Evolutionary conservation across 768 basidiomycete species (phyloP), one percentile per base, ranked within the genome.

Genomic region (Mrakia frigida): DNA sequence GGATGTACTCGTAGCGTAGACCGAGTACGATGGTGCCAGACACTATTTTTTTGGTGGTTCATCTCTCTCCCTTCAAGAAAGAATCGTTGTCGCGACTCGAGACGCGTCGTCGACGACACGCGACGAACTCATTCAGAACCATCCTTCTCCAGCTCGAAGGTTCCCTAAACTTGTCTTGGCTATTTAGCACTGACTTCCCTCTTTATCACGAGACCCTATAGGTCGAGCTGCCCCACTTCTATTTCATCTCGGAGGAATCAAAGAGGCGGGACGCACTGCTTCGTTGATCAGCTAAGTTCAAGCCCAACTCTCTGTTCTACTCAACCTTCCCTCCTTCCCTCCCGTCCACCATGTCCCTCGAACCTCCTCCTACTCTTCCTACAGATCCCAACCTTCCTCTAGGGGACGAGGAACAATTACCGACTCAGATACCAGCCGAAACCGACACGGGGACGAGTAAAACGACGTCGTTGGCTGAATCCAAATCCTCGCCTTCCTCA

Each of bases 1-100:
- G 63, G 1, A 74, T 74, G 74, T 74, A 74, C 52, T 74, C 74
- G 2, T 74, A 31, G 65, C 6, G 21, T 21, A 31, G 18, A 6
- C 11, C 21, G 56, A 25, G 37, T 13, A 6, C 6, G 31, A n/a
- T 53, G 10, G 33, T 35, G 9, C 28, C 31, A 72, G 37, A 21
- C 63, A 39, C 5, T 33, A 28, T 5, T 11, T 7, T 65, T 7
- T 7, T 46, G 18, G 43, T 9, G 43, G 18, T 46, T 18, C 18
- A 46, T 16, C 5, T 52, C 50, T 5, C 16, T 23, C 50, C 50
- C 16, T 18, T 41, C 6, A 11, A 41, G 39, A 41, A 11, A 41
- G 5, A 41, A 41, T 41, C 39, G 39, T 41, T 5, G 39, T 41
- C 39, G 39, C 5, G 39, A 41, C 39, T 5, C 39, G 39, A 41